These are phyloP conservation scores for Ceriops zippeliana DNA, from an alignment of 345 rosid species.

Conservation along the genomic window DNA sequence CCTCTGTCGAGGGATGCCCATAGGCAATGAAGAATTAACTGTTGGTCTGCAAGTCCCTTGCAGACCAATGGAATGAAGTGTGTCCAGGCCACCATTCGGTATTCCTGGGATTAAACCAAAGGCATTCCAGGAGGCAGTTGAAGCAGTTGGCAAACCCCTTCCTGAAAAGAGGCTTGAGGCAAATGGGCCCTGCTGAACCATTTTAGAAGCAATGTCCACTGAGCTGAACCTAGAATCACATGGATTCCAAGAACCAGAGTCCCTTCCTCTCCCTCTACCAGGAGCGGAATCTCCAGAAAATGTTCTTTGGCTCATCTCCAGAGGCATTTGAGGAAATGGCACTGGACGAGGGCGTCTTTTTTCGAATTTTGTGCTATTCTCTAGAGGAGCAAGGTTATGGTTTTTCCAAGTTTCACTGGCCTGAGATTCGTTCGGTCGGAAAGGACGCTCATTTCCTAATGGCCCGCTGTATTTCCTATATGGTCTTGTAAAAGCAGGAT, in stretches of 20 bases:
- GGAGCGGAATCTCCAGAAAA: constrained; percentile 58
- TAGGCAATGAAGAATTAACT: constrained; percentile 50
- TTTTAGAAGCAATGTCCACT: constrained; percentile 65
- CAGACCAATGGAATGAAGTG: constrained; percentile 62
- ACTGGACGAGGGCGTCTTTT: constrained; percentile 54
- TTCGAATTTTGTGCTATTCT: constrained; percentile 45
- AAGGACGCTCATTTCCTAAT: constrained; percentile 58
- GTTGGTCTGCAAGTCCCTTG: constrained; percentile 71
- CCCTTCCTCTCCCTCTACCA: constrained; percentile 90
- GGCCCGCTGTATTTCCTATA: constrained; percentile 60
- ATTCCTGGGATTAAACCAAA: constrained; percentile 80
- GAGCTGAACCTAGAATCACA: constrained; percentile 61
- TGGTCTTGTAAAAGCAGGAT: constrained; percentile 52
- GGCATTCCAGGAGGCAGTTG: constrained; percentile 69
- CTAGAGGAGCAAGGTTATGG: constrained; percentile 35
- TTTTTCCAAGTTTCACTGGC: constrained; percentile 44
- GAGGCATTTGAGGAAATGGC: constrained; percentile 43
- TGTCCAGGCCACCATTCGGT: constrained; percentile 72
- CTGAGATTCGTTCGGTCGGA: constrained; percentile 54
- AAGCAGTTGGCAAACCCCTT: constrained; percentile 62
- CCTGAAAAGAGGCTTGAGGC: constrained; percentile 57
- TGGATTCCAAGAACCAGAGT: constrained; percentile 63
- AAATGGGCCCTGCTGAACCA: constrained; percentile 56
- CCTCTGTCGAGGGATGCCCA: constrained; percentile 74
- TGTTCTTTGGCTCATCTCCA: constrained; percentile 59